These are phyloP conservation scores for Calycina herbarum DNA, from an alignment of 2,329 filamentous ascomycete species.

Conservation along the genomic window DNA sequence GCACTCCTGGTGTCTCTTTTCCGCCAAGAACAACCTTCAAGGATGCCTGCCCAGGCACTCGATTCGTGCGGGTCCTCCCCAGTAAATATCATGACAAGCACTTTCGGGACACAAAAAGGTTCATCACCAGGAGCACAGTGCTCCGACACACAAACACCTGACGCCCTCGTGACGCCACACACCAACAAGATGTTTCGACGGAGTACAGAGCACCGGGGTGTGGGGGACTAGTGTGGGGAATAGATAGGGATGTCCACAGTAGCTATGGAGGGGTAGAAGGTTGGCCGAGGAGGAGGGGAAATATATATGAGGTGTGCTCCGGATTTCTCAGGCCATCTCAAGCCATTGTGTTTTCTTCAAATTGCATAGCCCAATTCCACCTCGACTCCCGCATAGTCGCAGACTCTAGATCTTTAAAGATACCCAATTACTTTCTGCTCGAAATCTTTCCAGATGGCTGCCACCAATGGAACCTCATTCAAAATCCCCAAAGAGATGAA, in stretches of 20 bases:
- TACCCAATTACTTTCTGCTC: background rate
- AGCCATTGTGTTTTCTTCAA: background rate
- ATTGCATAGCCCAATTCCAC: too few species aligned
- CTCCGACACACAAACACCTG: conserved; percentile 7
- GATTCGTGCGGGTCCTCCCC: background rate
- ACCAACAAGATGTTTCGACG: background rate
- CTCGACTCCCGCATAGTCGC: too few species aligned
- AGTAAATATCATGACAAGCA: background rate
- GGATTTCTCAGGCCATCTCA: background rate
- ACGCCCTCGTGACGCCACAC: background rate
- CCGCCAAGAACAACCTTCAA: background rate
- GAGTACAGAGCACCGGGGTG: conserved; percentile 14
- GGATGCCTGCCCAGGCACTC: background rate
- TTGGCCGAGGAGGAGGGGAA: background rate
- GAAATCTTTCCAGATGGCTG: conserved; percentile 12
- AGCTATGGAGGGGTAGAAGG: conserved; percentile 12
- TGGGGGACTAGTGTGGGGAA: background rate
- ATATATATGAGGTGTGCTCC: conserved; percentile 11
- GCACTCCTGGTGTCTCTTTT: conserved; percentile 3
- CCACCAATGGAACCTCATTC: conserved; percentile 16
- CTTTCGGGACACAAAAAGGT: background rate
- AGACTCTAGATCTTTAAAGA: too few species aligned
- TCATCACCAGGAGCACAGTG: conserved; percentile 18
- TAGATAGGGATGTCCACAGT: conserved; percentile 4
- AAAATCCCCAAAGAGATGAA: conserved; percentile 24